Evolutionary conservation across 2,329 filamentous ascomycete species (phyloP).

Genomic region (Fusarium xylarioides): DNA sequence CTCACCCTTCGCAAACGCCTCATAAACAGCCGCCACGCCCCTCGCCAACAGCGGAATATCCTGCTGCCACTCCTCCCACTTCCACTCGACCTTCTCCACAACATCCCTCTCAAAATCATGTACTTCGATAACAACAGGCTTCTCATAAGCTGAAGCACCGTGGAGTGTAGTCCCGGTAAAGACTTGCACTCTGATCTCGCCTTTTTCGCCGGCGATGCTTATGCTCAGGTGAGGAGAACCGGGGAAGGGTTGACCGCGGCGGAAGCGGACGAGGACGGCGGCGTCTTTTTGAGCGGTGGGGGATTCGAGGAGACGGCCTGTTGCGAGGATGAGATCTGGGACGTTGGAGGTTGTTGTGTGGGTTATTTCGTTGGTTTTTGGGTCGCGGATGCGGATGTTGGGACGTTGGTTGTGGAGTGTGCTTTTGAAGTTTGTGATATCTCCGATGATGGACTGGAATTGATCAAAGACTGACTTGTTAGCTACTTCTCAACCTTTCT

Average conservation of each 20-base stretch:
- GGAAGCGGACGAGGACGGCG: conserved; percentile 55
- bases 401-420: conserved; percentile 58
- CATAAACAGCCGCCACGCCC: conserved; percentile 65
- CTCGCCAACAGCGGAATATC: conserved; percentile 55
- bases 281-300: conserved; percentile 46
- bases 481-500: fast-evolving
- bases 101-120: conserved; percentile 58
- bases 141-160: conserved; percentile 41
- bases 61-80: conserved; percentile 58
- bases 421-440: conserved; percentile 51
- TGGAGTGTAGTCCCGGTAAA: conserved; percentile 42
- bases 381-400: conserved; percentile 48
- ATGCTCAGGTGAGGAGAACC: conserved; percentile 57
- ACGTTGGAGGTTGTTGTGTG: conserved; percentile 51
- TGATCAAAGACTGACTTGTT: conserved; percentile 54
- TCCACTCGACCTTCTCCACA: conserved; percentile 54
- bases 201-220: conserved; percentile 61
- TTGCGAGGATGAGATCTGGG: conserved; percentile 53
- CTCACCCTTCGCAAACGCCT: conserved; percentile 55
- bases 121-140: conserved; percentile 58
- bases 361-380: conserved; percentile 42
- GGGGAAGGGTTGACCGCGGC: conserved; percentile 59
- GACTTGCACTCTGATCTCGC: conserved; percentile 56
- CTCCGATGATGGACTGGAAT: conserved; percentile 56
- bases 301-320: conserved; percentile 49